Percentiles rank a stretch among this genome's conserved stretches.
Evolutionary conservation across 2,329 filamentous ascomycete genomes (phyloP).

Genomic region (Claviceps citrina): DNA sequence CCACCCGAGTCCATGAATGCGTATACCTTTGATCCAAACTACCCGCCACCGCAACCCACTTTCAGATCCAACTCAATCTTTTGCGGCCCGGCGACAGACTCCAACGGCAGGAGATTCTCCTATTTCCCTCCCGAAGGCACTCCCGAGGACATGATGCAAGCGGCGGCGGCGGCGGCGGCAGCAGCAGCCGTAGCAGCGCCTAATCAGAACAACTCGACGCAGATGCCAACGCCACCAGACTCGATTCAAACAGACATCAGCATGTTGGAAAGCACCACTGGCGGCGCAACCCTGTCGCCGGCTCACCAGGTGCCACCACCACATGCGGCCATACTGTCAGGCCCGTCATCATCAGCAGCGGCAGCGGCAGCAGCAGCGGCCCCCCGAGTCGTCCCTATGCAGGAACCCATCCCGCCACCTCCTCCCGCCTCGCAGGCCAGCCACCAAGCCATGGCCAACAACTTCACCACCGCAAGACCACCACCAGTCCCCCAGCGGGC

Average conservation of each 20-base stretch:
- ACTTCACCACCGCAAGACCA: constrained; percentile 15
- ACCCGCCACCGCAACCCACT: constrained; percentile 31
- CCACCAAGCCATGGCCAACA: constrained; percentile 6
- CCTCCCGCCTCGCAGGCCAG: constrained; percentile 11
- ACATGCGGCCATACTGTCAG: constrained; percentile 13
- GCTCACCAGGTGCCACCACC: constrained; percentile 19
- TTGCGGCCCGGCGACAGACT: constrained; percentile 39
- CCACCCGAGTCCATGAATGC: constrained; percentile 36
- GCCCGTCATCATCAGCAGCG: too few species aligned
- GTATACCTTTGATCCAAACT: constrained; percentile 28
- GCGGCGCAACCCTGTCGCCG: constrained; percentile 24
- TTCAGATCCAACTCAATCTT: constrained; percentile 56
- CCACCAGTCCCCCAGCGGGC: constrained; percentile 30
- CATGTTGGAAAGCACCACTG: constrained; percentile 16
- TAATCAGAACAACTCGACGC: constrained; percentile 17
- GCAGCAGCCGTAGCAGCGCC: constrained; percentile 15
- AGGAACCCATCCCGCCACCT: constrained; percentile 19
- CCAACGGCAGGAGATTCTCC: constrained; percentile 42
- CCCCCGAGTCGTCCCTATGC: constrained; percentile 10
- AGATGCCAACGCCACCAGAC: constrained; percentile 30
- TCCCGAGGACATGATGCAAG: constrained; percentile 19
- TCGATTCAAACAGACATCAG: constrained; percentile 18
- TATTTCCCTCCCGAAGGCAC: constrained; percentile 44
- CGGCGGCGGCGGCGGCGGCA: constrained; percentile 13
- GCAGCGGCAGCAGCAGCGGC: too few species aligned